Evolutionary conservation across 805 yeast species (phyloP), one percentile per base, ranked within the genome.

Genomic region (Helenozyma baotianmanensis): DNA sequence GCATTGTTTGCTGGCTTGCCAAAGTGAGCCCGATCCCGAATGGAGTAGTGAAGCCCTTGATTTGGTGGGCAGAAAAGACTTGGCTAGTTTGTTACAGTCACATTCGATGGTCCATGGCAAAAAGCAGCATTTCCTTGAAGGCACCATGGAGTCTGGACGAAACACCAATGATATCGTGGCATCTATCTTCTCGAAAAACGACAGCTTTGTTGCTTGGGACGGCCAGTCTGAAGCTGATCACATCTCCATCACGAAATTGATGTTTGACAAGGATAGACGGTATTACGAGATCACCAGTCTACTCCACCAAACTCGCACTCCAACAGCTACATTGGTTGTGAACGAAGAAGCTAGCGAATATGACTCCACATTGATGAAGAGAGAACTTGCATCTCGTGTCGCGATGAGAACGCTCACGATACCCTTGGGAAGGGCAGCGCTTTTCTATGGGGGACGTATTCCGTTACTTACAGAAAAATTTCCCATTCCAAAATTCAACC

Each of bases 391-490:
- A 0, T 64, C 73, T 0, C 57, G 76, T 21, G 78, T 80, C 17
- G 84, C 84, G 0, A 51, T 79, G 18, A 64, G 97, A 43, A 85
- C 95, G 0, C 64, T 86, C 29, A 73, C 94, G 0, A 72, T 80
- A 14, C 86, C 95, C 0, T 57, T 82, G 16, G 96, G 96, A 0
- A 70, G 90, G 43, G 88, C 86, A 0, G 83, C 88, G 1, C 60
- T 86, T 8, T 78, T 80, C 36, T 75, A 72, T 32, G 76, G 81
- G 3, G 78, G 84, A 11, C 62, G 87, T 36, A 69, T 70, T 32
- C 97, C 97, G 1, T 60, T 89, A 34, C 70, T 86, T 25, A 87
- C 97, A 0, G 97, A 90, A 53, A 78, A 81, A 40, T 82, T 87
- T 50, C 83, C 84, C 0, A 77, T 83, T 14, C 89, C 95, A 0